A percentile compares a stretch with the other conserved stretches of the same genome.
phyloP scores from a whole-genome alignment of 371 early-diverging fungal species.

The Mucor mucedo region DNA sequence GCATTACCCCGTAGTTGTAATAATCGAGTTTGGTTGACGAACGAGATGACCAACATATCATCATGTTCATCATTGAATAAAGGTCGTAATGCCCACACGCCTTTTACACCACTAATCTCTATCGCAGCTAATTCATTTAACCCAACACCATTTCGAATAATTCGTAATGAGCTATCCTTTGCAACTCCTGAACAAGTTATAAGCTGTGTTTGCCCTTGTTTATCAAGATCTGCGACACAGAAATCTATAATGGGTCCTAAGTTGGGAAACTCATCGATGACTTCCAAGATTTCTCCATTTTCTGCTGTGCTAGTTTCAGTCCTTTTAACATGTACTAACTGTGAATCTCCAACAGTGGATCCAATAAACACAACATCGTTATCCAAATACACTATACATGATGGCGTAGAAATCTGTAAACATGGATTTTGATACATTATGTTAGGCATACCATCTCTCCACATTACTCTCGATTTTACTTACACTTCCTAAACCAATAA shows the following conservation, averaged over 20 bases:
- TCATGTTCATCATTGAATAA: conserved; percentile 45
- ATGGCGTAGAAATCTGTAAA: conserved; percentile 63
- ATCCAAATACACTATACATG: conserved; percentile 77
- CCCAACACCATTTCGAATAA: conserved; percentile 92
- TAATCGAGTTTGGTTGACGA: conserved; percentile 51
- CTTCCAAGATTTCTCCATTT: conserved; percentile 38
- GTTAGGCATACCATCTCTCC: background rate
- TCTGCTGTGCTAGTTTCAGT: conserved; percentile 26
- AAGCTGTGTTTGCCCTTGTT: conserved; percentile 76
- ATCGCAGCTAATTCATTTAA: conserved; percentile 73
- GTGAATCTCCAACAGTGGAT: conserved; percentile 86
- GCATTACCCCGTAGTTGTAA: conserved; percentile 38
- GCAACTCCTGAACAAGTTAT: conserved; percentile 88
- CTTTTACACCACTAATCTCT: conserved; percentile 72
- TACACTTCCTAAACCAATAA: conserved; percentile 38
- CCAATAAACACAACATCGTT: conserved; percentile 84
- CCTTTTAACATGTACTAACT: conserved; percentile 65
- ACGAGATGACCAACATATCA: conserved; percentile 64
- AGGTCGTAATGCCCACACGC: conserved; percentile 75
- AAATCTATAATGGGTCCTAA: conserved; percentile 90
- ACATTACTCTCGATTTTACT: background rate
- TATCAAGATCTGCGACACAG: conserved; percentile 80
- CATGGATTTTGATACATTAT: background rate
- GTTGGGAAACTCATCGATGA: conserved; percentile 71
- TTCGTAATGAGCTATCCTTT: conserved; percentile 78